Evolutionary conservation across 768 basidiomycete species (phyloP), one percentile per base, ranked within the genome.

Genomic region (Tylopilus subfusipes): DNA sequence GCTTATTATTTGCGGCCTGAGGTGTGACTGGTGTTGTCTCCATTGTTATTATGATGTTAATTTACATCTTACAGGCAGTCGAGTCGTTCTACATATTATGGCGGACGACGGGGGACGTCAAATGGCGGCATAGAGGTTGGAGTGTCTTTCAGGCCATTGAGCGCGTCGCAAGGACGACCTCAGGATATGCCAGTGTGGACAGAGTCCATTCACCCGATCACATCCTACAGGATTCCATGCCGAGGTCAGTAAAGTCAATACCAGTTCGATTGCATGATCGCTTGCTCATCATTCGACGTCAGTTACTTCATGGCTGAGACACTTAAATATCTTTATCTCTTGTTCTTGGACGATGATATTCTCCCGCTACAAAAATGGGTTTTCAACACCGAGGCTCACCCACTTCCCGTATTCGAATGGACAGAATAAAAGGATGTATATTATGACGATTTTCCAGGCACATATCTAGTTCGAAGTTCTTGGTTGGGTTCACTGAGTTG

Each of bases 91-190:
- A 84, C 64, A 61, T 90, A 18, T 66, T 91, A 53, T 91, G 85
- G 83, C 80, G 80, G 42, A 77, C 79, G 9, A 91, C 89, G 2
- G 81, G 85, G 0, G 79, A 91, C 60, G 63, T 65, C 29, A 78
- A 76, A 52, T 91, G 90, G 89, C 77, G 89, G 58, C 77, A 82
- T 42, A 78, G 82, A 48, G 88, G 84, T 2, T 89, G 88, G 86
- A 67, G 64, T 29, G 81, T 90, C 34, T 91, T 87, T 61, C 72
- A 85, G 57, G 81, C 85, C 6, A 78, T 91, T 22, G 79, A 86
- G 66, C 75, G 72, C 29, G 74, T 83, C 57, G 75, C 85, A 16
- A 82, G 77, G 65, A 85, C 82, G 2, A 56, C 72, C 1, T 72
- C 68, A 38, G 88, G 86, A n/a, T 91, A 87, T 60, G 80, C 86